Conservation (phyloP, 257 asterid genomes). For the Ballota nigra region DNA sequence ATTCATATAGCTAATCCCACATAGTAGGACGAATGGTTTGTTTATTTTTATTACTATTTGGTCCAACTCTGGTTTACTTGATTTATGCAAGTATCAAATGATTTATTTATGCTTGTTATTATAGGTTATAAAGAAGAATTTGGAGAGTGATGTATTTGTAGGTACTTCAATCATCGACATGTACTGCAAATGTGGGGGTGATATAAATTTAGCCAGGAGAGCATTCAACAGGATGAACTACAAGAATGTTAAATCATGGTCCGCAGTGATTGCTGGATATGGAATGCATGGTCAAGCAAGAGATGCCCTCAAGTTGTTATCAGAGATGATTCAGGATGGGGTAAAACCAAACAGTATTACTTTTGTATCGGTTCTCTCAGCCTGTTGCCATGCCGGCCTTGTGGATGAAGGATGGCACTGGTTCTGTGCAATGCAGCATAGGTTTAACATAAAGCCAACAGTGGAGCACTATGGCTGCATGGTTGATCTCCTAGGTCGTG, state of each 20-base stretch:
- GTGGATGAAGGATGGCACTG: conserved; percentile 94
- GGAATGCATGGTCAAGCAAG: conserved; percentile 93
- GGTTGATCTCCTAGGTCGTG: conserved; percentile 95
- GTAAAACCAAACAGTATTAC: conserved; percentile 73
- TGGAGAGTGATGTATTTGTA: conserved; percentile 68
- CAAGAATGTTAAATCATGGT: conserved; percentile 87
- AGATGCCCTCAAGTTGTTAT: conserved; percentile 73
- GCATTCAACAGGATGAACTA: conserved; percentile 62
- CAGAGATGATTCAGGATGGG: conserved; percentile 64
- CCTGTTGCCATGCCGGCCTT: conserved; percentile 92
- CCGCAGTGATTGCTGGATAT: conserved; percentile 92
- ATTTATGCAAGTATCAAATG: conserved; percentile 6
- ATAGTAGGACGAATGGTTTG: not conserved
- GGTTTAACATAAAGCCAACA: conserved; percentile 59
- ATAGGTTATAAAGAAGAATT: conserved; percentile 65
- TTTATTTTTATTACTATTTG: not conserved
- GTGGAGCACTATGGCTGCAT: conserved; percentile 92
- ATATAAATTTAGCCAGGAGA: conserved; percentile 53
- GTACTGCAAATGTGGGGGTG: conserved; percentile 93
- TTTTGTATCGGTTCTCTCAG: conserved; percentile 82
- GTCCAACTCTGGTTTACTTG: not conserved
- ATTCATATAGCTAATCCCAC: not conserved
- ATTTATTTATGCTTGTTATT: conserved; percentile 7
- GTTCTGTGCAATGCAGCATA: conserved; percentile 77
- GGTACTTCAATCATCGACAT: conserved; percentile 86